Conservation (phyloP, 2,329 filamentous ascomycete genomes). For the Exophiala aquamarina region DNA sequence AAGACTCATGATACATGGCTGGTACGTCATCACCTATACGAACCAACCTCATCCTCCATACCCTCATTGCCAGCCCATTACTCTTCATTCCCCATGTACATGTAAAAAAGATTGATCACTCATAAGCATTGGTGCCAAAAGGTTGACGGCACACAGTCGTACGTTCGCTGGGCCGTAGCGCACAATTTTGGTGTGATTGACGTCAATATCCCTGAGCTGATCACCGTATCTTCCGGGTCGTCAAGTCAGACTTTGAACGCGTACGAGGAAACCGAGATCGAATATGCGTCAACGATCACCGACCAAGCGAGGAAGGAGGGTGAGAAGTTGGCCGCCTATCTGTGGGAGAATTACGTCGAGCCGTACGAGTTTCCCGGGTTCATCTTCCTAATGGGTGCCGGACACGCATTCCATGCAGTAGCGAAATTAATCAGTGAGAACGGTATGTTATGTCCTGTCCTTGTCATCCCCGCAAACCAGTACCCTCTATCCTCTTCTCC, state of each 20-base stretch:
- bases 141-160: slow-evolving; percentile 78
- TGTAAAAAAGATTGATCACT: neutral
- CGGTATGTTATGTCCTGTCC: slow-evolving; percentile 53
- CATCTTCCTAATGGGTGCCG: slow-evolving; percentile 83
- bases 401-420: slow-evolving; percentile 82
- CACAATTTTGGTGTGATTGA: slow-evolving; percentile 84
- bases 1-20: slow-evolving; percentile 86
- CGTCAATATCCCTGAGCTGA: slow-evolving; percentile 80
- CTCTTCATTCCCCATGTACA: neutral
- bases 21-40: slow-evolving; percentile 54
- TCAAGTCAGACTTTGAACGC: neutral
- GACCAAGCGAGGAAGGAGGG: slow-evolving; percentile 41
- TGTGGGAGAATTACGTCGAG: slow-evolving; percentile 98
- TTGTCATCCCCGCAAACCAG: too few relatives aligned
- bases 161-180: slow-evolving; percentile 79
- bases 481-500: slow-evolving; percentile 1
- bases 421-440: slow-evolving; percentile 77
- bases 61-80: neutral
- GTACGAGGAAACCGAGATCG: slow-evolving; percentile 35
- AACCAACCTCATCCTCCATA: slow-evolving; percentile 9
- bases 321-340: slow-evolving; percentile 74
- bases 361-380: slow-evolving; percentile 49
- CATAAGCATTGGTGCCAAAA: slow-evolving; percentile 39
- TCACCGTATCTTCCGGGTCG: slow-evolving; percentile 44
- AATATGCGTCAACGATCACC: slow-evolving; percentile 28